Conservation (phyloP, 2,329 filamentous ascomycete genomes). For the Ophiocordyceps polyrhachis-furcata region DNA sequence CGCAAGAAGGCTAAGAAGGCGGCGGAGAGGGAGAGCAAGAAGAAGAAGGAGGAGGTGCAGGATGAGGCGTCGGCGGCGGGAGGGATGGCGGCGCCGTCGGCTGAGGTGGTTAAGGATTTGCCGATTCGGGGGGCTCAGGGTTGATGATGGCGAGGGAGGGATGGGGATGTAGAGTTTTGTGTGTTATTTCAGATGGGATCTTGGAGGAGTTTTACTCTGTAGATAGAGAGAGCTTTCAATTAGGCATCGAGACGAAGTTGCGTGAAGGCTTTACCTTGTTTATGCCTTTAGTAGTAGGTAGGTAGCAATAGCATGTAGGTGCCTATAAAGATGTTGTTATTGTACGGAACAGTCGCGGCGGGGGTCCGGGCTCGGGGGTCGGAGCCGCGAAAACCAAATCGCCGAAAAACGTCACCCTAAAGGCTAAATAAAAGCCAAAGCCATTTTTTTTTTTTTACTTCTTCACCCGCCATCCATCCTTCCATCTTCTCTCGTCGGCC, state of each 20-base stretch:
- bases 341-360: no score
- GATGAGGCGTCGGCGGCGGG: conserved; percentile 5
- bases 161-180: neutral
- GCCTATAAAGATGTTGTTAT: no score
- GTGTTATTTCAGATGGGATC: neutral
- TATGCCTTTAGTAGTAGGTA: no score
- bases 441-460: neutral
- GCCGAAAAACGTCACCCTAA: neutral
- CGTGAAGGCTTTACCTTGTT: no score
- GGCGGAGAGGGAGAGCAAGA: neutral
- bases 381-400: neutral
- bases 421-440: no score
- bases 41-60: conserved; percentile 5
- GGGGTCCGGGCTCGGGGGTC: neutral
- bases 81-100: conserved; percentile 3
- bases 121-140: conserved; percentile 6
- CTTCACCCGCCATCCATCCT: neutral
- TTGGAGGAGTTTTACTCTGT: no score
- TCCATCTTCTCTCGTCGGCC: no score
- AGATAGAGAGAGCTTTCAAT: no score
- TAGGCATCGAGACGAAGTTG: no score
- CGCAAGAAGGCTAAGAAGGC: conserved; percentile 16
- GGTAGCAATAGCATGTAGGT: no score
- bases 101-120: conserved; percentile 7
- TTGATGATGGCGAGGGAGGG: no score